Evolutionary conservation across 78 protist genomes (phyloP).

Genomic region (Paulinella micropora): DNA sequence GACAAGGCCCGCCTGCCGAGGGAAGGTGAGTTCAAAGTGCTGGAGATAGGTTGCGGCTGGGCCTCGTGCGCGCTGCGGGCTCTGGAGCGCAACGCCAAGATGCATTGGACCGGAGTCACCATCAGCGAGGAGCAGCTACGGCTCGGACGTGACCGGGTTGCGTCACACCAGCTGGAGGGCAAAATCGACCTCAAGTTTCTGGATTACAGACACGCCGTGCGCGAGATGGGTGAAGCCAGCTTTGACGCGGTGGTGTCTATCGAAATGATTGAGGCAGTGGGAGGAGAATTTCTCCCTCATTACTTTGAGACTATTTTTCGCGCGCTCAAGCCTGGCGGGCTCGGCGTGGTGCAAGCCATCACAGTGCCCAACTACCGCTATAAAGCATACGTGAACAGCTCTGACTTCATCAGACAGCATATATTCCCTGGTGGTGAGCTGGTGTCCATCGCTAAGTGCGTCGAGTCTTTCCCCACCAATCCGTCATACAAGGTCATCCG

Average conservation of each 20-base stretch:
- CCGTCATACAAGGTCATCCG: no score
- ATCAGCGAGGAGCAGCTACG: slow-evolving; percentile 8
- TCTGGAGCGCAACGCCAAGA: background rate
- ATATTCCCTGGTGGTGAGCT: slow-evolving; percentile 28
- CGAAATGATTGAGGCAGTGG: slow-evolving; percentile 39
- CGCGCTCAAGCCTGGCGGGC: slow-evolving; percentile 24
- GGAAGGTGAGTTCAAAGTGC: background rate
- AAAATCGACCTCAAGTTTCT: background rate
- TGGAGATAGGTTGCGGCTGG: slow-evolving; percentile 31
- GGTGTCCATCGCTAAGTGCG: no score
- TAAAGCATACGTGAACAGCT: slow-evolving; percentile 1
- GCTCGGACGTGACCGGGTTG: background rate
- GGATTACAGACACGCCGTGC: slow-evolving; percentile 12
- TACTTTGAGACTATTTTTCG: background rate
- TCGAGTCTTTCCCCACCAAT: no score
- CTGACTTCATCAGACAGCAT: slow-evolving; percentile 26
- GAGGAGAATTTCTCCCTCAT: slow-evolving; percentile 4
- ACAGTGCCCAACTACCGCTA: slow-evolving; percentile 8
- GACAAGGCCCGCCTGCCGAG: background rate
- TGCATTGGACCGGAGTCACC: slow-evolving; percentile 5
- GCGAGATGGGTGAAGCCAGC: background rate
- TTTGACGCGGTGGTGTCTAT: slow-evolving; percentile 20
- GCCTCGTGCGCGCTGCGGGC: background rate
- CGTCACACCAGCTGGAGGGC: background rate
- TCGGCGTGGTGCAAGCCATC: slow-evolving; percentile 23